A percentile compares a stretch with the other conserved stretches of the same genome.
Evolutionary conservation across 495 filamentous ascomycete species (phyloP).

Genomic region (Penicillium arizonense): DNA sequence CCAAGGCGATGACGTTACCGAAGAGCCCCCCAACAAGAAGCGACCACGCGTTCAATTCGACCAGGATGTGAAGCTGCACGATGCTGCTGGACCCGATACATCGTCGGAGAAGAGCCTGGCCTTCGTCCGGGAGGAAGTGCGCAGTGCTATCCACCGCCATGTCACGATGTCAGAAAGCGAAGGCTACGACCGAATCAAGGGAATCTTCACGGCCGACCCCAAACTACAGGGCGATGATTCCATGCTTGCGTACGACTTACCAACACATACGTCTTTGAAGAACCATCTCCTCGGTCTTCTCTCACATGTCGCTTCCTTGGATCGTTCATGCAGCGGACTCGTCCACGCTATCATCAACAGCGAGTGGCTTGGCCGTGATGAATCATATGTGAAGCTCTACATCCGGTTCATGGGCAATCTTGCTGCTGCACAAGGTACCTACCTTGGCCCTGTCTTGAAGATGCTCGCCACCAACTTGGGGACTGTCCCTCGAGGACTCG

Average conservation of each 20-base stretch:
- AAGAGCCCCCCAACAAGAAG: slow-evolving; percentile 49
- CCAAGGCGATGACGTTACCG: slow-evolving; percentile 33
- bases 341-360: slow-evolving; percentile 70
- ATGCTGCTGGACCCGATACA: slow-evolving; percentile 12
- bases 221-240: slow-evolving; percentile 42
- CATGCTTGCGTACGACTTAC: slow-evolving; percentile 33
- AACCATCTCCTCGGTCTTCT: slow-evolving; percentile 77
- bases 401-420: slow-evolving; percentile 78
- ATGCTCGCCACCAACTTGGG: slow-evolving; percentile 80
- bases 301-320: slow-evolving; percentile 67
- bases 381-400: slow-evolving; percentile 75
- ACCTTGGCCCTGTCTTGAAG: slow-evolving; percentile 60
- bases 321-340: slow-evolving; percentile 70
- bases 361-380: slow-evolving; percentile 82
- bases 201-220: slow-evolving; percentile 56
- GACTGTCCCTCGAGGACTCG: slow-evolving; percentile 49
- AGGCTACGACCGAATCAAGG: slow-evolving; percentile 70
- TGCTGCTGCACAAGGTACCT: slow-evolving; percentile 72
- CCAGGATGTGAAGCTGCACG: slow-evolving; percentile 61
- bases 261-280: slow-evolving; percentile 56
- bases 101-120: slow-evolving; percentile 58
- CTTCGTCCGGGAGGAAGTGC: slow-evolving; percentile 67
- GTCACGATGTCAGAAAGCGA: slow-evolving; percentile 59
- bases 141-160: slow-evolving; percentile 68
- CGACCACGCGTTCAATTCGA: slow-evolving; percentile 75